A percentile compares a stretch with the other conserved stretches of the same genome.
Evolutionary conservation across 495 filamentous ascomycete species (phyloP).

Genomic region (Annulohypoxylon stygium): DNA sequence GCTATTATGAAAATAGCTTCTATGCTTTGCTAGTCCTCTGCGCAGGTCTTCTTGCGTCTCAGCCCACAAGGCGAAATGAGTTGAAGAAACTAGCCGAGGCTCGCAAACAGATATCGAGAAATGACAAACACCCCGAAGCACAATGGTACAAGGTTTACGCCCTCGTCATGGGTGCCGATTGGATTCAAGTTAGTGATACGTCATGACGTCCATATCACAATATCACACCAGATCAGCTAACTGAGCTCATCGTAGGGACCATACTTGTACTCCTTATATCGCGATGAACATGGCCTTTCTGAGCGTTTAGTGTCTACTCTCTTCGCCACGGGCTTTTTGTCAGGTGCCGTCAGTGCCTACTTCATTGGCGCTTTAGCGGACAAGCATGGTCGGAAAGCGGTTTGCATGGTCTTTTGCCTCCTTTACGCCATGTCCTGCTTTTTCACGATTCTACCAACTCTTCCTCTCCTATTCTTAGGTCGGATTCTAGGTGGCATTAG

Average conservation of each 20-base stretch:
- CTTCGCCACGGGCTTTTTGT: conserved; percentile 66
- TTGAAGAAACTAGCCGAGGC: conserved; percentile 32
- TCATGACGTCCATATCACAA: neutral
- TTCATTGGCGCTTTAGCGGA: conserved; percentile 66
- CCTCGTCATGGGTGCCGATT: conserved; percentile 66
- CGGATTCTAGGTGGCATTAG: conserved; percentile 66
- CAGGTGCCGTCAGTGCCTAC: conserved; percentile 62
- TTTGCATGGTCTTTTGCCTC: conserved; percentile 65
- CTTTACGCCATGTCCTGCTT: conserved; percentile 65
- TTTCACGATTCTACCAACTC: conserved; percentile 55
- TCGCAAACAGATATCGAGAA: conserved; percentile 19
- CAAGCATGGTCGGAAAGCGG: conserved; percentile 60
- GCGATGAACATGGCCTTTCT: conserved; percentile 61
- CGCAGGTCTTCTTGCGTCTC: conserved; percentile 38
- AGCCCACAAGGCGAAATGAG: conserved; percentile 44
- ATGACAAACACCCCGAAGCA: conserved; percentile 44
- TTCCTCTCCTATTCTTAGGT: conserved; percentile 61
- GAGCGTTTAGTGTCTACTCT: conserved; percentile 62
- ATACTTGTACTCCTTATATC: conserved; percentile 68
- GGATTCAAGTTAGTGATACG: conserved; percentile 61
- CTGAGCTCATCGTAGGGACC: conserved; percentile 54
- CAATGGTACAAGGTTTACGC: conserved; percentile 59
- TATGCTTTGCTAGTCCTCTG: conserved; percentile 39
- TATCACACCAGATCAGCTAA: conserved; percentile 12
- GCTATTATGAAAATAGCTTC: conserved; percentile 48